A percentile compares a stretch with the other conserved stretches of the same genome.
Conservation (phyloP, 441 rosid species). For the Gossypium trilobum region DNA sequence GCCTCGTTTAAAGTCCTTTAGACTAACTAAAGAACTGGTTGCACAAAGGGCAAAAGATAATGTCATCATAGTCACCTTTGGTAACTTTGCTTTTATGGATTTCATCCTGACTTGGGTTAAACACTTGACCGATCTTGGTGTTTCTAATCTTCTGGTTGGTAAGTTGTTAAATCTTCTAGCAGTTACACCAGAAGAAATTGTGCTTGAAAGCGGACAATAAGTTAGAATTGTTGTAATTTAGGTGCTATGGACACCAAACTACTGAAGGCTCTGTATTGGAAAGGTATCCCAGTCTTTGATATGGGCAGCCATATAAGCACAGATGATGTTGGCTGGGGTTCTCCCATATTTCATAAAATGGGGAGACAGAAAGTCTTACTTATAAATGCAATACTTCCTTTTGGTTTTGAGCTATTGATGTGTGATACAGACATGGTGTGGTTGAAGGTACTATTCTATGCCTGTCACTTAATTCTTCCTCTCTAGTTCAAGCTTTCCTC, state of each 20-base stretch:
- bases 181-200: background rate
- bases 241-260: constrained; percentile 97
- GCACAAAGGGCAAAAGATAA: constrained; percentile 65
- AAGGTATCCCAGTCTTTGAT: constrained; percentile 92
- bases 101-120: constrained; percentile 95
- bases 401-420: constrained; percentile 82
- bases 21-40: constrained; percentile 61
- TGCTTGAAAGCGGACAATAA: constrained; percentile 3
- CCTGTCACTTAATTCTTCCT: background rate
- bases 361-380: constrained; percentile 94
- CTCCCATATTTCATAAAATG: constrained; percentile 94
- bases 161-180: constrained; percentile 21
- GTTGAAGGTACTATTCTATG: constrained; percentile 61
- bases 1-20: constrained; percentile 70
- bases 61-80: constrained; percentile 81
- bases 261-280: constrained; percentile 87
- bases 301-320: constrained; percentile 97
- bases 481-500: background rate
- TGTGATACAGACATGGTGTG: constrained; percentile 99
- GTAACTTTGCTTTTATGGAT: constrained; percentile 97
- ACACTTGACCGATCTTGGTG: constrained; percentile 76
- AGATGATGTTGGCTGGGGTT: constrained; percentile 92
- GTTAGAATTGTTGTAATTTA: constrained; percentile 15
- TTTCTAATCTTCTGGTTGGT: constrained; percentile 89
- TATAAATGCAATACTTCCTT: constrained; percentile 73